phyloP scores from a whole-genome alignment of 148 eudicot genomes.

The Rhododendron simsii region DNA sequence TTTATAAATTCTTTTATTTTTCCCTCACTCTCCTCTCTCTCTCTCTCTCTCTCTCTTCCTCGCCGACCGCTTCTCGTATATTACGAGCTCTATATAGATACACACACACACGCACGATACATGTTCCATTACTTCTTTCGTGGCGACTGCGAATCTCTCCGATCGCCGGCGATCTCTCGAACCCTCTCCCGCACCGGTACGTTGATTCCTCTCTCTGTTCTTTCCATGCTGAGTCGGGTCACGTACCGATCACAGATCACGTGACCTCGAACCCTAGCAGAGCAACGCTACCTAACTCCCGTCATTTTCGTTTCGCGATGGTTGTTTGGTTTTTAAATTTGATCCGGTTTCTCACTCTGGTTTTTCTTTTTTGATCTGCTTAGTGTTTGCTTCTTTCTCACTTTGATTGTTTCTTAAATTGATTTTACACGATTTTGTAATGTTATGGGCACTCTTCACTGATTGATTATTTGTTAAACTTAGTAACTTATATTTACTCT shows the following conservation, averaged over 20 bases:
- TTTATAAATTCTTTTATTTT: not conserved
- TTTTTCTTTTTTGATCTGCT: not conserved
- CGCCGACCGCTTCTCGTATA: slow-evolving; percentile 14
- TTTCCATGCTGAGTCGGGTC: not conserved
- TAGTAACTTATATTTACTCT: not conserved
- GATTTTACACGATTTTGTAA: not conserved
- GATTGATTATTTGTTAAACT: not conserved
- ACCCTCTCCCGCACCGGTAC: slow-evolving; percentile 4
- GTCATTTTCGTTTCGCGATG: slow-evolving; percentile 8
- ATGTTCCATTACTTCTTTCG: slow-evolving; percentile 1
- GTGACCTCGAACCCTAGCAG: slow-evolving; percentile 20
- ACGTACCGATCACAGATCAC: slow-evolving; percentile 33
- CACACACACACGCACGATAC: not conserved
- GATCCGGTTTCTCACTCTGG: not conserved
- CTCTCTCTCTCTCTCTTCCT: not conserved
- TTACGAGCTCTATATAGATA: not conserved
- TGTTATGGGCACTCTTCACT: not conserved
- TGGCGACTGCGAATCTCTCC: slow-evolving; percentile 5
- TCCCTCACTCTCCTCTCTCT: not conserved
- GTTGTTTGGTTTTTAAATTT: not conserved
- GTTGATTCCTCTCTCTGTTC: not conserved
- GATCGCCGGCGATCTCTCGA: slow-evolving; percentile 15
- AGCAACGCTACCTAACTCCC: not conserved
- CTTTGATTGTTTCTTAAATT: not conserved
- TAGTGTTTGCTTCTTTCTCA: not conserved